Conservation (phyloP, 2,329 filamentous ascomycete genomes). For the Nannizzia gypsea region DNA sequence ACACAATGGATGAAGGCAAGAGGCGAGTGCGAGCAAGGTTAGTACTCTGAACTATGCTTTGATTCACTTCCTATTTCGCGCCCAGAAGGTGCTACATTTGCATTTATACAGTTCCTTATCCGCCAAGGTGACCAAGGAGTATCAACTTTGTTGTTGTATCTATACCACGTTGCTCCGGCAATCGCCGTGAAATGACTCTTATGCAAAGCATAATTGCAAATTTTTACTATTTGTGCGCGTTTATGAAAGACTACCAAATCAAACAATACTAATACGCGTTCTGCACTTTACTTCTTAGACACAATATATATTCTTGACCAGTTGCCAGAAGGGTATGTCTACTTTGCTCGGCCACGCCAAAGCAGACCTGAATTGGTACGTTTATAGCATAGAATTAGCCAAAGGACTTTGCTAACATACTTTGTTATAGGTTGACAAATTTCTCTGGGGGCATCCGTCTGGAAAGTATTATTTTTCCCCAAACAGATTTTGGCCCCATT, state of each 20-base stretch:
- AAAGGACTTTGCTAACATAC: slow-evolving; percentile 1
- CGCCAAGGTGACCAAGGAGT: background rate
- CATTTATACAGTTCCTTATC: background rate
- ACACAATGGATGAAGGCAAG: slow-evolving; percentile 37
- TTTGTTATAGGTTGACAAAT: slow-evolving; percentile 38
- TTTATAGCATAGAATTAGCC: slow-evolving; percentile 1
- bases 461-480: slow-evolving; percentile 43
- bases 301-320: slow-evolving; percentile 39
- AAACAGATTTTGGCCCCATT: slow-evolving; percentile 45
- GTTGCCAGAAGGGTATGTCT: slow-evolving; percentile 43
- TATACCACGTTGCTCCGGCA: background rate
- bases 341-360: slow-evolving; percentile 40
- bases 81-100: background rate
- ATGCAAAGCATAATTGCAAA: background rate
- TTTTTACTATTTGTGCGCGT: background rate
- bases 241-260: background rate
- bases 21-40: slow-evolving; percentile 29
- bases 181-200: background rate
- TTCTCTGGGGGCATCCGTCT: slow-evolving; percentile 46
- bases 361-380: slow-evolving; percentile 26
- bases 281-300: background rate
- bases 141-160: background rate
- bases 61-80: background rate
- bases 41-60: slow-evolving; percentile 11
- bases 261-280: background rate